Evolutionary conservation across 306 rosid genomes (phyloP).

Genomic region (Castanea crenata): DNA sequence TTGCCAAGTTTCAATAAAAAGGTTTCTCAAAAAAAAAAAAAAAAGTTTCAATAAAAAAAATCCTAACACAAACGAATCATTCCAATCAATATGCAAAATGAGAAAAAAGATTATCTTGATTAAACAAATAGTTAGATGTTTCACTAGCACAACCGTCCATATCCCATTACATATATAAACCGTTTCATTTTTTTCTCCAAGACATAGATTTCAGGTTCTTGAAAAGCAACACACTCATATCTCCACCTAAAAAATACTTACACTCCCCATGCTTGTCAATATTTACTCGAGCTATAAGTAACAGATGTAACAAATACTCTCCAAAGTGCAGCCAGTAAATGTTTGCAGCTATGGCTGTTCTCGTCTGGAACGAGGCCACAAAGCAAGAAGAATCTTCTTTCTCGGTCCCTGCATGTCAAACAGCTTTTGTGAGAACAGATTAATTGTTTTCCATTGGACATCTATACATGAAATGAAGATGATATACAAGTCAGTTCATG

Average conservation of each 20-base stretch:
- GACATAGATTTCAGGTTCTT: neutral
- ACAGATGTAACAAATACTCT: neutral
- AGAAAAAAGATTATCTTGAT: neutral
- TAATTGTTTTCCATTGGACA: neutral
- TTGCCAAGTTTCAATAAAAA: too few relatives aligned
- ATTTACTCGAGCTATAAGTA: neutral
- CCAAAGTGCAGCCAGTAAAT: neutral
- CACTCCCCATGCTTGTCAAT: neutral
- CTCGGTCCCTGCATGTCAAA: slow-evolving; percentile 62
- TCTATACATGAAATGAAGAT: neutral
- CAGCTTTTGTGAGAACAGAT: slow-evolving; percentile 6
- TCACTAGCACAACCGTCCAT: neutral
- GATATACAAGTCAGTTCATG: neutral
- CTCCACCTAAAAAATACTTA: neutral
- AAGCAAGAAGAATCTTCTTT: slow-evolving; percentile 62
- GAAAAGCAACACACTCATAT: neutral
- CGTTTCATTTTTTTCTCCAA: neutral
- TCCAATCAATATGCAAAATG: neutral
- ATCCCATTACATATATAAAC: neutral
- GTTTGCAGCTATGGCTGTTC: slow-evolving; percentile 18
- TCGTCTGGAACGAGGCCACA: slow-evolving; percentile 30
- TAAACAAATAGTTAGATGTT: neutral
- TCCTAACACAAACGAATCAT: too few relatives aligned
- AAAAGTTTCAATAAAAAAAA: too few relatives aligned
- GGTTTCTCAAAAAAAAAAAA: too few relatives aligned